These are phyloP conservation scores for Syncephalastrum racemosum DNA, from an alignment of 371 early-diverging fungal species.

Conservation along the genomic window DNA sequence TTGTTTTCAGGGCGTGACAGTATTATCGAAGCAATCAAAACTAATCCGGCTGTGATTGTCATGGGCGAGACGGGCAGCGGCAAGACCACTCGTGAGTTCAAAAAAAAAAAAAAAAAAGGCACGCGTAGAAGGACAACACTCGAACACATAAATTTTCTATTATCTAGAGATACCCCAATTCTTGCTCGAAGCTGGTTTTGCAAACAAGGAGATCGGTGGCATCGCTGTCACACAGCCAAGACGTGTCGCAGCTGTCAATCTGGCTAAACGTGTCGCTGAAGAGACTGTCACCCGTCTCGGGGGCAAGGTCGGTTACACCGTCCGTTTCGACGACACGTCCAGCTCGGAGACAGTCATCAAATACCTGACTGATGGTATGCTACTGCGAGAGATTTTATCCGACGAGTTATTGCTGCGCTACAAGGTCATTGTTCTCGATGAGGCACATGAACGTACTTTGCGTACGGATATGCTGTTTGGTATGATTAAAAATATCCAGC, in stretches of 20 bases:
- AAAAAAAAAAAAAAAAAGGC: not conserved
- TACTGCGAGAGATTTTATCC: constrained; percentile 89
- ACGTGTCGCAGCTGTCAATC: constrained; percentile 96
- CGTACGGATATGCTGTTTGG: constrained; percentile 98
- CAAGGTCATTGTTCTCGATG: constrained; percentile 93
- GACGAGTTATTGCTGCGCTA: constrained; percentile 81
- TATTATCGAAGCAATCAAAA: constrained; percentile 55
- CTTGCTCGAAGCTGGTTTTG: constrained; percentile 72
- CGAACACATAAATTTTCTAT: not conserved
- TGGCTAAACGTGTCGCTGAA: constrained; percentile 92
- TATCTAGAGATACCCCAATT: constrained; percentile 87
- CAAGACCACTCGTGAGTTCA: constrained; percentile 59
- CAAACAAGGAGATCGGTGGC: constrained; percentile 56
- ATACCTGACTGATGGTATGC: constrained; percentile 98
- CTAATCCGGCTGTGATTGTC: constrained; percentile 57
- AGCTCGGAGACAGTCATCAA: constrained; percentile 85
- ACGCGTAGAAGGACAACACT: not conserved
- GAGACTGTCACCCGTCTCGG: constrained; percentile 85
- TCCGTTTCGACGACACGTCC: constrained; percentile 95
- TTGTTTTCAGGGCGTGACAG: constrained; percentile 51
- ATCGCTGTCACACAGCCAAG: constrained; percentile 97
- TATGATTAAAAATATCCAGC: constrained; percentile 85
- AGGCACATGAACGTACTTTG: constrained; percentile 99
- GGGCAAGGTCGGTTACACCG: constrained; percentile 86
- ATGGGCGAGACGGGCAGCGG: constrained; percentile 70